Base-by-base conservation (phyloP, 192 early-diverging fungal genomes). In the Oehlia diaphana region DNA sequence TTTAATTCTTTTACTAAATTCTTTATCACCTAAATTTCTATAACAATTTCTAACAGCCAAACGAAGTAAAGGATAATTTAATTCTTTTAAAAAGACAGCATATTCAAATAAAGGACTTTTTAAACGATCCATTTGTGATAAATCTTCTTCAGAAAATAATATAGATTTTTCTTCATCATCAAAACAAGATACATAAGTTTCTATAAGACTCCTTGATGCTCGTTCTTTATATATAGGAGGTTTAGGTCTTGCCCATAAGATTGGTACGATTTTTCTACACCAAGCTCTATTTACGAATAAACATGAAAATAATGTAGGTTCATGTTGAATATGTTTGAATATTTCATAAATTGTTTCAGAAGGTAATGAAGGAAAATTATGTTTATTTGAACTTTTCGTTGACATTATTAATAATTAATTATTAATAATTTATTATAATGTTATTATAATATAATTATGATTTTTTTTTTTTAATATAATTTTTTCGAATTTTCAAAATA, bases 1-100 rank as follows among this genome's bases (percentile, higher is more conserved):
- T 70, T 70, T 70, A n/a, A 70, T 70, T 23, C 42, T 47, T 26
- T n/a, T 70, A 42, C 68, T 70, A 37, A 70, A 70, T 70, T 70
- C 19, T 39, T 70, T n/a, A 42, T 19, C 23, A 37, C 68, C 68
- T 21, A 70, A 42, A n/a, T 33, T 70, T 47, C 37, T 70, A 70
- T 70, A 70, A 42, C 68, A 42, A 44, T 21, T 70, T 9, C 68
- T 39, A 70, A 70, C 68, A 6, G 68, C 68, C 37, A n/a, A 35
- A 70, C 68, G 68, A n/a, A 70, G 1, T 37, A 70, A 31, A 44
- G 33, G 33, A 42, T 70, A 70, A 70, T 70, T 42, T 3, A 70
- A 70, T 42, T 70, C 68, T 42, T 70, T 70, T 10, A 70, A 70
- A 42, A 21, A 70, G 9, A 31, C 35, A 7, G 68, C 37, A 70